phyloP scores from a whole-genome alignment of 23 red algal genomes.

The Agarophyton chilense region DNA sequence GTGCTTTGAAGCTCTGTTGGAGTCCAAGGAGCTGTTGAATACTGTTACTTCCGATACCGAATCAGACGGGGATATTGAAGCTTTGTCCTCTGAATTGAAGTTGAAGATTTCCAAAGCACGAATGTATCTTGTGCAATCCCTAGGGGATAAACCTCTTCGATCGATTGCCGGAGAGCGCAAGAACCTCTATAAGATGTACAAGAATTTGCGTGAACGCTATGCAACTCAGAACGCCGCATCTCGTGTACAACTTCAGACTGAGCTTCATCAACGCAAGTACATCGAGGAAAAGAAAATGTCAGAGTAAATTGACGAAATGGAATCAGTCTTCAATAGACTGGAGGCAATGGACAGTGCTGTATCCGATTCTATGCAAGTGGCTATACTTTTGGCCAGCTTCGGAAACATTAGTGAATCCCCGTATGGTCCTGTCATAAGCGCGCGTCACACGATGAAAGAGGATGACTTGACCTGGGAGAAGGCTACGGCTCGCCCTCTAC shows the following conservation, averaged over 20 bases:
- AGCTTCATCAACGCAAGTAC: background rate
- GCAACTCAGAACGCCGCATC: background rate
- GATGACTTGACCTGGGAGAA: background rate
- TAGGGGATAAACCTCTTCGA: background rate
- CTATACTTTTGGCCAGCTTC: background rate
- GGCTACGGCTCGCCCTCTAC: no score
- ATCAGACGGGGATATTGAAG: no score
- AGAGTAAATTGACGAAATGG: background rate
- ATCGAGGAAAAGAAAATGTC: background rate
- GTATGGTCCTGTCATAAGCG: background rate
- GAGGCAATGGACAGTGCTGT: background rate
- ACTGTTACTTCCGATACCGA: no score
- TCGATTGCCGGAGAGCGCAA: background rate
- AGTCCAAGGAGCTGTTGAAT: no score
- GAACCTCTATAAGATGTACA: background rate
- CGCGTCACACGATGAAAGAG: background rate
- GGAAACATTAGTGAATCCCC: background rate
- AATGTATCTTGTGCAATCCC: background rate
- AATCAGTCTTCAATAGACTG: background rate
- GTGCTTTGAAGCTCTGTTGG: no score
- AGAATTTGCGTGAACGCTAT: background rate
- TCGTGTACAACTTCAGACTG: background rate
- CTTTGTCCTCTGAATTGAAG: no score
- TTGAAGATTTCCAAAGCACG: background rate
- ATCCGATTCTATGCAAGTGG: conserved; percentile 7